Evolutionary conservation across 257 asterid species (phyloP), one percentile per base, ranked within the genome.

Genomic region (Scutellaria barbata): DNA sequence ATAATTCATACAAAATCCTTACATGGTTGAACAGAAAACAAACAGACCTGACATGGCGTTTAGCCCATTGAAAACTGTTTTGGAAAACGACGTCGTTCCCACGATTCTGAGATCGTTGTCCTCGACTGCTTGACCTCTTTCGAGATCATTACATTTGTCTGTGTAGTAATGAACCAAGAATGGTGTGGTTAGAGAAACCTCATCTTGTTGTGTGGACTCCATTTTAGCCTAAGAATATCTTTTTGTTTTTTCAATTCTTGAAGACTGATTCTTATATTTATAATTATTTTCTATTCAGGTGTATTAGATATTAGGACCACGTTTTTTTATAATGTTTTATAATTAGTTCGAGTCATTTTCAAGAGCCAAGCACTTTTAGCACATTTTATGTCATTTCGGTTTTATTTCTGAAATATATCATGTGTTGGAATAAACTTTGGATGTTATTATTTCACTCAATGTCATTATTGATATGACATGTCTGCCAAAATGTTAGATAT

Each of bases 51-150:
- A 83, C 0, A 85, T 76, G 53, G 96, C 84, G 69, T 89, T 89
- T 39, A 89, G 67, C 10, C 88, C 88, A 14, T 89, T 86, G 80
- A 89, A 89, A 77, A 75, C 76, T 12, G 96, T 82, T 54, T 82
- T 82, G 62, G 61, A 72, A 59, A 80, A 81, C 0, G 87, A 74
- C 0, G 90, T 77, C 6, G 61, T 53, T 10, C 82, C 82, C 5
- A 54, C 17, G 50, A 40, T 16, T 11, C 45, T 30, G 40, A 22
- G 18, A 63, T 42, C 12, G 6, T 2, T 8, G 8, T n/a, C n/a
- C n/a, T 51, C 66, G n/a, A 16, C 17, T 54, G 4, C 35, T 7
- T 73, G 10, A 20, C 50, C 51, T 45, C 60, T 75, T 61, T 73
- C 57, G 1, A 30, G 46, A 42, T 73, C 68, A 16, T 33, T 2